These are phyloP conservation scores for Podaxis sp. DNA, from an alignment of 768 basidiomycete species.

Conservation along the genomic window DNA sequence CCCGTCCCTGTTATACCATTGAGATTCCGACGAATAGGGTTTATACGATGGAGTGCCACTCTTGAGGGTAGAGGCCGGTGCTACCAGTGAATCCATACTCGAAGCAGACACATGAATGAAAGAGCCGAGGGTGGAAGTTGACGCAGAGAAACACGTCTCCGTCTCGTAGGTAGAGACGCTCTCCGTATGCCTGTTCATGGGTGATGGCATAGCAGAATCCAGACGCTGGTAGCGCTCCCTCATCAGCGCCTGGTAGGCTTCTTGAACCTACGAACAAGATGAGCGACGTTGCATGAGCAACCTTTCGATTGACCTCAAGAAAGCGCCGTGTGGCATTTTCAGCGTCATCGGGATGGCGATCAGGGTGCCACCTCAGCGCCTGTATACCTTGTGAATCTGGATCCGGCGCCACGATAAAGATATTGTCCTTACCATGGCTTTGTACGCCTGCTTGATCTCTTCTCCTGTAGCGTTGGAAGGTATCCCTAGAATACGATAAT, in stretches of 20 bases:
- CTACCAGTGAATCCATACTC: conserved; percentile 29
- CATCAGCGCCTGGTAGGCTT: conserved; percentile 56
- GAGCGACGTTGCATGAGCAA: conserved; percentile 8
- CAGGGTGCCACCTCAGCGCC: conserved; percentile 71
- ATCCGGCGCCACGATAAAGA: conserved; percentile 22
- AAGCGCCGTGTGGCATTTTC: conserved; percentile 55
- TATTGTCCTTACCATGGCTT: conserved; percentile 47
- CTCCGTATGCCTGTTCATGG: background rate
- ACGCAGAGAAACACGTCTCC: conserved; percentile 27
- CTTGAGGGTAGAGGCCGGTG: conserved; percentile 26
- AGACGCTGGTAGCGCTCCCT: conserved; percentile 32
- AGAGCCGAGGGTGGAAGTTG: conserved; percentile 22
- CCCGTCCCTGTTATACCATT: background rate
- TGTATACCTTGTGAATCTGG: conserved; percentile 23
- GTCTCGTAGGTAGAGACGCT: conserved; percentile 18
- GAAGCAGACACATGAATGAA: conserved; percentile 30
- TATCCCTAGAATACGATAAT: conserved; percentile 16
- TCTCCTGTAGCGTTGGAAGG: conserved; percentile 40
- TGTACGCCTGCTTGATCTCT: conserved; percentile 61
- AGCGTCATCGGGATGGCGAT: conserved; percentile 57
- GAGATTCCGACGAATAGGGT: conserved; percentile 21
- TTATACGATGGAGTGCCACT: conserved; percentile 23
- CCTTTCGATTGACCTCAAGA: conserved; percentile 44
- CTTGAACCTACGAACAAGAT: conserved; percentile 40
- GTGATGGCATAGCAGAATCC: conserved; percentile 11